Conservation (phyloP, 805 yeast species). For the Lipomyces yamadae region DNA sequence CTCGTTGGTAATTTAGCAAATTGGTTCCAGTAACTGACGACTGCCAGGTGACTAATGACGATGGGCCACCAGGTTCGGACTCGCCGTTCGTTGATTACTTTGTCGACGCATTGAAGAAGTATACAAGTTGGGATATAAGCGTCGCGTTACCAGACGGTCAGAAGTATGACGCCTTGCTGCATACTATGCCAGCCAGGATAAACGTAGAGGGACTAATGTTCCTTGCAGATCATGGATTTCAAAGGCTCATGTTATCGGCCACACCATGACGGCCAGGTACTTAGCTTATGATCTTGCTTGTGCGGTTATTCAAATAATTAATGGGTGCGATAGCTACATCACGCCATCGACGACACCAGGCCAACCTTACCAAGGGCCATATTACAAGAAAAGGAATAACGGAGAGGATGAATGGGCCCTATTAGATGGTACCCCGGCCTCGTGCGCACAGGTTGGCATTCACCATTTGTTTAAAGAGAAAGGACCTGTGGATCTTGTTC, state of each 20-base stretch:
- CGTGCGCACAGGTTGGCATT: slow-evolving; percentile 88
- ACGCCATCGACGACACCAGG: slow-evolving; percentile 23
- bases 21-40: not conserved
- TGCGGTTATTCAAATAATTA: not conserved
- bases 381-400: slow-evolving; percentile 40
- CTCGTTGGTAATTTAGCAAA: not conserved
- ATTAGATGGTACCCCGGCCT: slow-evolving; percentile 93
- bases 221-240: slow-evolving; percentile 86
- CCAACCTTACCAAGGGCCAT: slow-evolving; percentile 44
- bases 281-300: not conserved
- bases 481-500: slow-evolving; percentile 77
- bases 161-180: slow-evolving; percentile 37
- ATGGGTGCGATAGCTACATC: slow-evolving; percentile 19
- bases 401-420: slow-evolving; percentile 77
- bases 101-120: slow-evolving; percentile 64
- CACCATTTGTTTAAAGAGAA: slow-evolving; percentile 61
- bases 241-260: slow-evolving; percentile 80
- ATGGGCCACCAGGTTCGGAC: slow-evolving; percentile 84
- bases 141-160: slow-evolving; percentile 82
- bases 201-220: not conserved
- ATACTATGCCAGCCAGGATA: not conserved
- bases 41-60: slow-evolving; percentile 77
- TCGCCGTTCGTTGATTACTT: slow-evolving; percentile 87
- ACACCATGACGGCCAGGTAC: slow-evolving; percentile 56
- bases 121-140: slow-evolving; percentile 83